A percentile compares a stretch with the other conserved stretches of the same genome.
These are phyloP conservation scores for Magnaporthiopsis incrustans DNA, from an alignment of 2,329 filamentous ascomycete genomes.

Conservation along the genomic window DNA sequence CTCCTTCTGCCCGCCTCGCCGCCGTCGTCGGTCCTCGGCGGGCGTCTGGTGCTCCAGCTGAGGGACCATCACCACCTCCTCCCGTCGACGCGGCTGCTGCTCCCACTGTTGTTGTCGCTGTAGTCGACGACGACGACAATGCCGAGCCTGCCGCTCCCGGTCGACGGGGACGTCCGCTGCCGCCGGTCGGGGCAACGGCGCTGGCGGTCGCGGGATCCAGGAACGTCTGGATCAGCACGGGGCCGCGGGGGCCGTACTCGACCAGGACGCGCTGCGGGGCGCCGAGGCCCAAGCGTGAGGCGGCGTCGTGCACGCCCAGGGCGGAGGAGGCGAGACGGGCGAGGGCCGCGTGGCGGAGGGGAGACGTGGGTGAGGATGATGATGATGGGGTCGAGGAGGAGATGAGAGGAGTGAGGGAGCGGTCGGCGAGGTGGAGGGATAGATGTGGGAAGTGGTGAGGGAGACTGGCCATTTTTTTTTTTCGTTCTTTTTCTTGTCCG, in stretches of 20 bases:
- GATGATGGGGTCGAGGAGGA: conserved; percentile 28
- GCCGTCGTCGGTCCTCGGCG: not conserved
- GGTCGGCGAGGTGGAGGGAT: conserved; percentile 49
- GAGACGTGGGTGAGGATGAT: conserved; percentile 3
- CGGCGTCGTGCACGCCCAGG: conserved; percentile 43
- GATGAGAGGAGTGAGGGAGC: conserved; percentile 48
- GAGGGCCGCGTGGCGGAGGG: conserved; percentile 30
- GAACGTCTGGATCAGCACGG: conserved; percentile 30
- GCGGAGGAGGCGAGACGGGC: conserved; percentile 44
- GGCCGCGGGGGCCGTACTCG: conserved; percentile 37
- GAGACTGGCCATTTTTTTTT: conserved; percentile 29
- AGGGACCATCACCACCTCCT: not conserved
- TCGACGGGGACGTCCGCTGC: too few relatives aligned
- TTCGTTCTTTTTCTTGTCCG: conserved; percentile 1
- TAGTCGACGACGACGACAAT: too few relatives aligned
- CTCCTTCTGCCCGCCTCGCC: not conserved
- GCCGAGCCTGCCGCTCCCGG: too few relatives aligned
- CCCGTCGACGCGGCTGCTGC: not conserved
- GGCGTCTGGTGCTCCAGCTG: not conserved
- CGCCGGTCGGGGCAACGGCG: conserved; percentile 5
- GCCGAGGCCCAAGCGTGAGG: conserved; percentile 44
- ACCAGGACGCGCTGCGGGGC: conserved; percentile 47
- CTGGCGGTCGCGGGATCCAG: conserved; percentile 26
- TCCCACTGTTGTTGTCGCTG: not conserved
- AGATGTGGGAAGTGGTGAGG: conserved; percentile 43